Percentiles rank a stretch among this genome's conserved stretches.
Conservation (phyloP, 371 early-diverging fungal genomes). For the Amoeboaphelidium protococcarum region DNA sequence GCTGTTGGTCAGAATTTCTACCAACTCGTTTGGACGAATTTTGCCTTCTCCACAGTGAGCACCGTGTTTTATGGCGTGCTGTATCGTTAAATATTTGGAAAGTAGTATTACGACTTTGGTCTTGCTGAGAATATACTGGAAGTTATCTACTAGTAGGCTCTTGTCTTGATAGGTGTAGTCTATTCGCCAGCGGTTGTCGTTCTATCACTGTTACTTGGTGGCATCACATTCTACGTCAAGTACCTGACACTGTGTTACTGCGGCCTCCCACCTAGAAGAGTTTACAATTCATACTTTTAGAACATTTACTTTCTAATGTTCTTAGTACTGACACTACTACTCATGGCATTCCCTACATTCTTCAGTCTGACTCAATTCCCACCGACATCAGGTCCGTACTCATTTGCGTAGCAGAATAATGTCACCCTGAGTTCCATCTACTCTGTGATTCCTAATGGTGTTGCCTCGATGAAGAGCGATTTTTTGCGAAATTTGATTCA, state of each 20-base stretch:
- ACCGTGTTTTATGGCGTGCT: slow-evolving; percentile 1
- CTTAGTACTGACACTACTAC: slow-evolving; percentile 1
- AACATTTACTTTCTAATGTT: slow-evolving; percentile 4
- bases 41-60: background rate
- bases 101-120: slow-evolving; percentile 1
- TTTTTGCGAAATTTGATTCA: background rate
- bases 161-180: slow-evolving; percentile 4
- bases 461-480: background rate
- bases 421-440: background rate
- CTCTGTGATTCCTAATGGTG: background rate
- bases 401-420: background rate
- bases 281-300: slow-evolving; percentile 6
- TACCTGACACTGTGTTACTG: background rate
- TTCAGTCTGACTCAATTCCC: background rate
- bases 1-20: slow-evolving; percentile 1
- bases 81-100: slow-evolving; percentile 1
- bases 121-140: slow-evolving; percentile 4
- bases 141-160: slow-evolving; percentile 4
- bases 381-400: background rate
- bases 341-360: slow-evolving; percentile 1
- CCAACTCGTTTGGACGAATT: slow-evolving; percentile 1
- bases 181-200: slow-evolving; percentile 1
- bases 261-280: slow-evolving; percentile 2
- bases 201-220: background rate
- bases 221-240: slow-evolving; percentile 5